A percentile compares a stretch with the other conserved stretches of the same genome.
Conservation (phyloP, 352 stramenopile species). For the Globisporangium emineosum region DNA sequence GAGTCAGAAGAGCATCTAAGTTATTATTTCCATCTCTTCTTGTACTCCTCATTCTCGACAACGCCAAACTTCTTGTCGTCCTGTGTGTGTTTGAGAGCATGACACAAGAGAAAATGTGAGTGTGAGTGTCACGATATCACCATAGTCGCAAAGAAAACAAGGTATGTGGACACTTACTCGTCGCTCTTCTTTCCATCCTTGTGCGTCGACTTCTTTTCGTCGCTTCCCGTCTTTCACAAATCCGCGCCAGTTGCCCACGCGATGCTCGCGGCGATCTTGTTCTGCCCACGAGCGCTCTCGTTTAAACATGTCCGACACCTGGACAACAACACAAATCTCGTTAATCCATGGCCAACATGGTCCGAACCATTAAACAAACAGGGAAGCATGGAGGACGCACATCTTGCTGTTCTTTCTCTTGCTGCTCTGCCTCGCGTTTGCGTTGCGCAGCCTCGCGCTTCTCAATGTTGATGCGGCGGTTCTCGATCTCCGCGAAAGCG, state of each 20-base stretch:
- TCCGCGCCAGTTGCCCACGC: conserved; percentile 74
- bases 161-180: conserved; percentile 29
- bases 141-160: not conserved
- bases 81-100: conserved; percentile 4
- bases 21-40: conserved; percentile 85
- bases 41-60: conserved; percentile 72
- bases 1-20: conserved; percentile 18
- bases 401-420: conserved; percentile 73
- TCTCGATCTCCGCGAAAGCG: conserved; percentile 83
- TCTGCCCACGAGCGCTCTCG: conserved; percentile 75
- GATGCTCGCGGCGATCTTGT: conserved; percentile 69
- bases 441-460: conserved; percentile 66
- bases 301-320: conserved; percentile 59
- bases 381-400: too few species aligned
- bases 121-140: not conserved
- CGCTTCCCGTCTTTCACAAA: conserved; percentile 79
- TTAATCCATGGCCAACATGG: not conserved
- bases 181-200: conserved; percentile 65
- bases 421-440: conserved; percentile 63
- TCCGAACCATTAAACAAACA: too few species aligned
- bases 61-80: conserved; percentile 65
- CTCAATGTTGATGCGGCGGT: conserved; percentile 72
- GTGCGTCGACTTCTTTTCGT: conserved; percentile 53
- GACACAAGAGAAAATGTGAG: not conserved
- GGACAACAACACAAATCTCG: not conserved